Base-by-base conservation (phyloP, 1,139 yeast genomes). In the Sugiyamaella novakii region DNA sequence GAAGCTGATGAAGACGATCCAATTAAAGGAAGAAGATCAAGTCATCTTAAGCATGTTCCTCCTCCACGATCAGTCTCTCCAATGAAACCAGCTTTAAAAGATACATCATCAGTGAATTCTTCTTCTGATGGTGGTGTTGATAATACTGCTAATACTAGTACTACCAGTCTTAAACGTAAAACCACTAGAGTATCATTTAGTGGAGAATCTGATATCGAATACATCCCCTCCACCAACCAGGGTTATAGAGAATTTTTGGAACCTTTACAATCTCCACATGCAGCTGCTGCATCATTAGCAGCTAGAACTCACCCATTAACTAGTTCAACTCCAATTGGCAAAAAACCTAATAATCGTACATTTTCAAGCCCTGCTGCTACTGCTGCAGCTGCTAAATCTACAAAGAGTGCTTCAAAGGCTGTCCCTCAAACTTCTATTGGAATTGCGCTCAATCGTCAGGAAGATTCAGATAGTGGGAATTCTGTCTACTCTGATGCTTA, bases 51-150 rank as follows among this genome's bases (percentile, higher is more conserved):
- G 27, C 60, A 59, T 43, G 54, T 48, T 31, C 66, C 63, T 5
- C 66, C 66, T 4, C 55, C 59, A 1, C 53, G 67, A 11, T 51
- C 63, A 5, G 49, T 59, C 12, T 63, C 67, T 17, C 68, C 68
- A 10, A 63, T 63, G 45, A 63, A 64, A 40, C 62, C 68, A 2
- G 66, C 67, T 3, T 52, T 64, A 31, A 62, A 63, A 39, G 59
- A 59, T 15, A 50, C 56, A 30, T 51, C 56, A n/a, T 54, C 61
- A 5, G 46, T 51, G n/a, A 37, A 53, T 6, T 54, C 59, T 10
- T 41, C 51, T 27, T 54, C 53, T 22, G 54, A 51, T 30, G 46
- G 48, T 15, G 42, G 42, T 38, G 33, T 31, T 10, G 24, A 24
- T 27, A 34, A 27, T n/a, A 35, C 17, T 31, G 33, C 24, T 15